Percentiles rank a stretch among this genome's conserved stretches.
Evolutionary conservation across 1,139 yeast genomes (phyloP).

Genomic region (Blastobotrys raffinosifermentans): DNA sequence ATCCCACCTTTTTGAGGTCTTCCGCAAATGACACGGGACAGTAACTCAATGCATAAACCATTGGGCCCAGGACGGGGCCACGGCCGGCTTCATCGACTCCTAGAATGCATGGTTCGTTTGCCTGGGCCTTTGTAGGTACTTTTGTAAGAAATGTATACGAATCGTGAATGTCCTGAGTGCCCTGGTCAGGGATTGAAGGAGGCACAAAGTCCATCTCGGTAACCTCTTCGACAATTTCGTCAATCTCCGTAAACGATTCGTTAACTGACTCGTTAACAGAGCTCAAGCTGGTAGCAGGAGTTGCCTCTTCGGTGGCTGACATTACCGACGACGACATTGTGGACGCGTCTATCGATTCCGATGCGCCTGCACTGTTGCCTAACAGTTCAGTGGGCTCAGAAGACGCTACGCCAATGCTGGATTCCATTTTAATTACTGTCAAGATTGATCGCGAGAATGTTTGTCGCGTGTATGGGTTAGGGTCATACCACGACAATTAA

Average conservation of each 20-base stretch:
- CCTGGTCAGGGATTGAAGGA: conserved; percentile 25
- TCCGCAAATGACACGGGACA: conserved; percentile 53
- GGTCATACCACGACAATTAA: too few species aligned
- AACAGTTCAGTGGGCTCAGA: too few species aligned
- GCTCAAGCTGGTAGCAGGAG: too few species aligned
- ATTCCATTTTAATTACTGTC: too few species aligned
- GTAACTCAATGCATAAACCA: conserved; percentile 91
- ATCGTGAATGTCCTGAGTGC: conserved; percentile 15
- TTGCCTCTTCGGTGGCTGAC: too few species aligned
- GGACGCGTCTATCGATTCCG: too few species aligned
- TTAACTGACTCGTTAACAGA: too few species aligned
- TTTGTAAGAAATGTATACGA: conserved; percentile 35
- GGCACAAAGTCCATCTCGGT: conserved; percentile 20
- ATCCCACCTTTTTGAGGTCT: conserved; percentile 59
- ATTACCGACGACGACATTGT: too few species aligned
- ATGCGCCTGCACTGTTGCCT: too few species aligned
- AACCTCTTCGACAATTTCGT: conserved; percentile 3
- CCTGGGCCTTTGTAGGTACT: conserved; percentile 28
- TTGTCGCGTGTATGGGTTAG: too few species aligned
- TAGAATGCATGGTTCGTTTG: conserved; percentile 42
- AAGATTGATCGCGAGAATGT: too few species aligned
- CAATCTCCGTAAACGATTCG: conserved; percentile 1
- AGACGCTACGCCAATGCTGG: too few species aligned
- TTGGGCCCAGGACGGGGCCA: conserved; percentile 92
- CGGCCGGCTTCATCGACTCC: conserved; percentile 99